These are phyloP conservation scores for Euphorbia tirucalli DNA, from an alignment of 345 rosid genomes.

Conservation along the genomic window DNA sequence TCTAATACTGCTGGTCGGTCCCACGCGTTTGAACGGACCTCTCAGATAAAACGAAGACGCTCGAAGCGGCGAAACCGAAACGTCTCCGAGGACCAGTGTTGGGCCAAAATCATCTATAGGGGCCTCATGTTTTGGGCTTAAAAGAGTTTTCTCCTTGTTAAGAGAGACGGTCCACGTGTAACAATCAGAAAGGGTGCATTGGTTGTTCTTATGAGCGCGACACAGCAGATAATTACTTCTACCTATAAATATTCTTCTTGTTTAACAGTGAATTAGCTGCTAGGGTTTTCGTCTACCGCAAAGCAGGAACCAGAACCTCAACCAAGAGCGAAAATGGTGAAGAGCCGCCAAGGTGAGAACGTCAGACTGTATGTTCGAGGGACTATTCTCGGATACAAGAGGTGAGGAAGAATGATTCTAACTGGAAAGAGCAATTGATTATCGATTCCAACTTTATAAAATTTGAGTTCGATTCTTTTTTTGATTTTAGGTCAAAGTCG, in stretches of 20 bases:
- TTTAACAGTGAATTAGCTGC: neutral
- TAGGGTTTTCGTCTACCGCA: constrained; percentile 11
- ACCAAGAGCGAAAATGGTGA: constrained; percentile 56
- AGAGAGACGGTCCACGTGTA: too few relatives aligned
- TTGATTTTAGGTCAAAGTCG: constrained; percentile 23
- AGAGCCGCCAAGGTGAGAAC: constrained; percentile 95
- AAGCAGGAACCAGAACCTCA: neutral
- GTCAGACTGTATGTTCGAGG: constrained; percentile 44
- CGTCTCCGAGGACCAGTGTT: too few relatives aligned
- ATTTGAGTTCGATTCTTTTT: neutral
- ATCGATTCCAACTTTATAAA: too few relatives aligned
- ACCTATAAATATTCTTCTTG: neutral
- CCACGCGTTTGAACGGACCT: neutral
- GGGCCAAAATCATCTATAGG: neutral
- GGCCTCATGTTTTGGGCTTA: neutral
- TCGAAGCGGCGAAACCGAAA: neutral
- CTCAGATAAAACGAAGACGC: too few relatives aligned
- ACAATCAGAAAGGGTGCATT: too few relatives aligned
- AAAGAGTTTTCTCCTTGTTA: too few relatives aligned
- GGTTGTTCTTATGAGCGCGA: neutral
- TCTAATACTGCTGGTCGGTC: neutral
- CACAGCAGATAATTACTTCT: neutral
- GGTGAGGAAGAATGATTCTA: neutral
- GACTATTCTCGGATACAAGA: constrained; percentile 29
- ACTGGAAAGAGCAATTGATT: too few relatives aligned